A percentile compares a stretch with the other conserved stretches of the same genome.
Conservation (phyloP, 2,329 filamentous ascomycete species). For the Rutstroemia sp. region DNA sequence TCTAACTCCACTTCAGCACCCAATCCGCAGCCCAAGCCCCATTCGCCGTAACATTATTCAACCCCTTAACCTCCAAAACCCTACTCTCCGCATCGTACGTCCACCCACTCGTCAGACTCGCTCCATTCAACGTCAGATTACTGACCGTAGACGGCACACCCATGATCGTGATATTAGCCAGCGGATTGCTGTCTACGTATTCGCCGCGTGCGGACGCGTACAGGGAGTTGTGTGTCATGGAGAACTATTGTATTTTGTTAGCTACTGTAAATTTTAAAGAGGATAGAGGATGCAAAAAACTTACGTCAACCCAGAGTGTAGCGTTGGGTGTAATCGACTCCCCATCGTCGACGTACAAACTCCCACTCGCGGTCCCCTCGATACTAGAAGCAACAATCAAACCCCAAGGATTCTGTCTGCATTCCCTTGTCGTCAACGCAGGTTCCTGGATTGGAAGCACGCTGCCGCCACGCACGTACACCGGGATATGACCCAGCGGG, state of each 20-base stretch:
- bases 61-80: constrained; percentile 42
- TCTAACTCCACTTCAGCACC: constrained; percentile 44
- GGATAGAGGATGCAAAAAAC: neutral
- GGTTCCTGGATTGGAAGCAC: constrained; percentile 63
- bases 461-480: constrained; percentile 61
- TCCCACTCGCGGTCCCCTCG: constrained; percentile 49
- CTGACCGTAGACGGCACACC: constrained; percentile 40
- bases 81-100: constrained; percentile 40
- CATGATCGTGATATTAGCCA: constrained; percentile 57
- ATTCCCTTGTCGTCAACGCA: constrained; percentile 57
- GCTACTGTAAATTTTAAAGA: no score
- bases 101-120: constrained; percentile 37
- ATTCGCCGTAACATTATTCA: constrained; percentile 39
- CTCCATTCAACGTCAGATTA: constrained; percentile 46
- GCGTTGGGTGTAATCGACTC: constrained; percentile 52
- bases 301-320: constrained; percentile 43
- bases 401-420: constrained; percentile 57
- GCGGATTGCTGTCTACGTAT: constrained; percentile 48
- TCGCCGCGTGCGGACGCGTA: constrained; percentile 41
- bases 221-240: constrained; percentile 36
- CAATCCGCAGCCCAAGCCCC: constrained; percentile 54
- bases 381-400: constrained; percentile 54
- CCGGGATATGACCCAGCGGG: constrained; percentile 61
- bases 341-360: constrained; percentile 69
- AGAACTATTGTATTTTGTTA: constrained; percentile 28